Evolutionary conservation across 2,329 filamentous ascomycete species (phyloP), one percentile per base, ranked within the genome.

Genomic region (Didymella glomerata): DNA sequence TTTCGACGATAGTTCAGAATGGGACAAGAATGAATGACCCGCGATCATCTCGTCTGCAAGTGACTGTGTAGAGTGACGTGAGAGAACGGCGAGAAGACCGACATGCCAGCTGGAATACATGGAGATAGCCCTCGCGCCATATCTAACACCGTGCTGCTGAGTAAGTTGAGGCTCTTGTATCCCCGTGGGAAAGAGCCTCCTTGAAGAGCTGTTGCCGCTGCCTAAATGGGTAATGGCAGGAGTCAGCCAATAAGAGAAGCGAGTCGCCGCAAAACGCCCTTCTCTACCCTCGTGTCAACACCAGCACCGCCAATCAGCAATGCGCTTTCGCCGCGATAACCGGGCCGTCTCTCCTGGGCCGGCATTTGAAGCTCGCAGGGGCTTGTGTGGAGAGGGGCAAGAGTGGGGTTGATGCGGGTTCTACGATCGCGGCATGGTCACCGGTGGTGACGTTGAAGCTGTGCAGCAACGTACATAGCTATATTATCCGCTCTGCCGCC

Each of bases 381-480:
- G 44, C 24, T 38, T 24, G 40, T 49, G 40, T 54, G 56, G 38
- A 45, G 50, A 59, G 56, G 56, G 56, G 50, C 51, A 59, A 51
- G 56, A 54, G 56, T 59, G 56, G 56, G 56, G 56, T 54, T 48
- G 24, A 53, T 14, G 47, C 41, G 47, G 54, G 44, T 28, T 50
- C 27, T 9, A 52, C 46, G 14, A 46, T 50, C 36, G 40, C 50
- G 56, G 56, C 45, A 36, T 41, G 8, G 34, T 49, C 22, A 24
- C 49, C 50, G 45, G 50, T 58, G 9, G 56, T 59, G 56, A 59
- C 56, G 56, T 59, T 50, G 45, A 50, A 54, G 50, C 16, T 50
- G n/a, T 50, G 56, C 34, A 51, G 24, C 49, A 51, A 24, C 32
- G 4, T 24, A 44, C 32, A 44, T 50, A 54, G 46, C 56, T 59